Evolutionary conservation across 1,139 yeast genomes (phyloP), one percentile per base, ranked within the genome.

Genomic region (Ashbya aceris): DNA sequence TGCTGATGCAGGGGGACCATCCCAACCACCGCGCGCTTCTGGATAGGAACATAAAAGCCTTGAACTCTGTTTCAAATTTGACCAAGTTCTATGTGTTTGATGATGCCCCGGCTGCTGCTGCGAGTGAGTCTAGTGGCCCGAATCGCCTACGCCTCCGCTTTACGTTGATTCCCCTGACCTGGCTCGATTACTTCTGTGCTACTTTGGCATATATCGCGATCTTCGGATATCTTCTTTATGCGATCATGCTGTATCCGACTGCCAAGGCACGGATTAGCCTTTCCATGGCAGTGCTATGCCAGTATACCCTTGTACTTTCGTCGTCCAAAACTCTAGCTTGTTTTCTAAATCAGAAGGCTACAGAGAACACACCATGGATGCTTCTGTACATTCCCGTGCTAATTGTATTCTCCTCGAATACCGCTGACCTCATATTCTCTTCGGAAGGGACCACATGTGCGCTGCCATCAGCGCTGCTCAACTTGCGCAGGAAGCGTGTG

Each of bases 211-310:
- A 70, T 44, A 39, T 59, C 1, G 34, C 60, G 2, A 54, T 69
- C 2, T 44, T 61, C 0, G 20, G 64, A 2, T 71, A 71, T 47
- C 59, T 67, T 38, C 40, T 62, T 3, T 52, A 79, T n/a, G 69
- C 81, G 12, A 64, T 80, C 27, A 64, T 76, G 13, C 75, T 77
- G 46, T 63, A 73, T 40, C 73, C 74, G 38, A 67, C 76, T 14
- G 73, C 83, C 8, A 70, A 77, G 40, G 80, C 89, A 2, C 72
- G 71, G 51, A 39, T 68, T 2, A 89, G 91, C 0, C 62, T 83
- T 9, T 51, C 79, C 7, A 44, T 72, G n/a, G 89, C 87, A 1
- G 78, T 82, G 67, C 27, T 70, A 0, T 73, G 73, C 1, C 78
- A 80, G 49, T 56, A 71, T 1, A 33, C 62, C 0, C 55, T 83